Base-by-base conservation (phyloP, 331 rosid species). In the Stylosanthes scabra region DNA sequence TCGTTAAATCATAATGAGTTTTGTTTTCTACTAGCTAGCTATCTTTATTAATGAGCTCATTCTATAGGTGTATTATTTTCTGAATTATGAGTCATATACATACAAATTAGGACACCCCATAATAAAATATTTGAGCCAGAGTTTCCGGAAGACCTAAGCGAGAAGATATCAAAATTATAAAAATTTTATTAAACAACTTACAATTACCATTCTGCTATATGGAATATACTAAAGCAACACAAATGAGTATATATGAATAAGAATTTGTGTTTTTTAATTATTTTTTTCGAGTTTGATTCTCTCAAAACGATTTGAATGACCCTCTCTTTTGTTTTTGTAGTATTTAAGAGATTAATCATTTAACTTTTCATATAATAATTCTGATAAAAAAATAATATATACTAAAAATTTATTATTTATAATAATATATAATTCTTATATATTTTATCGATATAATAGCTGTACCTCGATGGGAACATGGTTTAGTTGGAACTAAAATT, bases 51-150 rank as follows among this genome's bases (percentile, higher is more conserved):
- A 46, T 46, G 14, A 12, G 16, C 55, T 50, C 25, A 50, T 50
- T 50, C 13, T 50, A 50, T 50, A 50, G 55, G 55, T 50, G 16
- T 50, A 50, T 50, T 50, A 50, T 50, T 13, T 50, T 50, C 20
- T 50, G 55, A 50, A 14, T 50, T 4, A 2, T 13, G 55, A 27
- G 14, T 57, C 13, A 58, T 56, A 25, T 11, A 29, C 63, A 28
- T 28, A 59, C 9, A 59, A 31, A 8, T 31, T 12, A 59, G n/a
- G 65, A 59, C 65, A 12, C 45, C 65, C 44, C 41, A 13, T 6
- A 7, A 58, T 6, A 61, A 61, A 61, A 60, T 60, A 60, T 31
- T 60, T 60, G 64, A 58, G 15, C 14, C 41, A 37, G 12, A n/a
- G 3, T 60, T 59, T 59, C 41, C 20, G 25, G 41, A 20, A 20